A percentile compares a stretch with the other conserved stretches of the same genome.
Conservation (phyloP, 2,329 filamentous ascomycete genomes). For the Lasiodiplodia theobromae region DNA sequence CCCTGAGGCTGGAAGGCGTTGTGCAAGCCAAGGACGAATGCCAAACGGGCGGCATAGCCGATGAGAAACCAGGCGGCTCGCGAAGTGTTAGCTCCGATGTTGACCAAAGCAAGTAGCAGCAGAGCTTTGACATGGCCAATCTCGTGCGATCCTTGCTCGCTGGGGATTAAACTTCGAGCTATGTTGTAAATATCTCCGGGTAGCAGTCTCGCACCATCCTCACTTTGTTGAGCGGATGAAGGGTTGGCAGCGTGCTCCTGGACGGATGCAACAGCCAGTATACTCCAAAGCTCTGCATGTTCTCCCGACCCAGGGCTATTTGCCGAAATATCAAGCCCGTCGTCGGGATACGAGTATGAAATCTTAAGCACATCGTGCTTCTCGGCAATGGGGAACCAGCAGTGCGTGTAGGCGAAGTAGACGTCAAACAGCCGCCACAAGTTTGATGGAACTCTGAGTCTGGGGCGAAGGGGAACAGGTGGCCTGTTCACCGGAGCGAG, state of each 20-base stretch:
- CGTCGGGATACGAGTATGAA: conserved; percentile 62
- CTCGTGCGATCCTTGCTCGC: conserved; percentile 42
- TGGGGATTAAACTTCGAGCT: conserved; percentile 42
- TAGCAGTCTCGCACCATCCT: conserved; percentile 29
- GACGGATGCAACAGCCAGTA: conserved; percentile 51
- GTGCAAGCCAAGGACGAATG: conserved; percentile 52
- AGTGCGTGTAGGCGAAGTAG: conserved; percentile 78
- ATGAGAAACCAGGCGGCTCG: conserved; percentile 69
- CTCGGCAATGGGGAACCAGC: conserved; percentile 77
- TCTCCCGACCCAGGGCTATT: conserved; percentile 42
- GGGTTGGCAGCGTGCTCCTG: conserved; percentile 35
- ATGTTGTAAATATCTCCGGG: conserved; percentile 38
- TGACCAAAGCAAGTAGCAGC: conserved; percentile 64
- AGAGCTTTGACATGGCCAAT: conserved; percentile 52
- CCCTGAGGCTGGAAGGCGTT: conserved; percentile 1
- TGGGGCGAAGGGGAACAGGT: neutral
- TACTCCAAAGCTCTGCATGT: conserved; percentile 55
- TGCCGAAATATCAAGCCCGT: conserved; percentile 45
- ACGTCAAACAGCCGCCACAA: conserved; percentile 71
- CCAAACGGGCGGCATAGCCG: conserved; percentile 65
- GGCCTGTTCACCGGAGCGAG: conserved; percentile 14
- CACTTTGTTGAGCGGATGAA: conserved; percentile 14
- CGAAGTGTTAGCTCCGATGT: conserved; percentile 65
- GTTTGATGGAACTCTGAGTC: conserved; percentile 57
- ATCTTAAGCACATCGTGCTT: conserved; percentile 67